These are phyloP conservation scores for Clavispora fructus DNA, from an alignment of 805 yeast genomes.

Conservation along the genomic window DNA sequence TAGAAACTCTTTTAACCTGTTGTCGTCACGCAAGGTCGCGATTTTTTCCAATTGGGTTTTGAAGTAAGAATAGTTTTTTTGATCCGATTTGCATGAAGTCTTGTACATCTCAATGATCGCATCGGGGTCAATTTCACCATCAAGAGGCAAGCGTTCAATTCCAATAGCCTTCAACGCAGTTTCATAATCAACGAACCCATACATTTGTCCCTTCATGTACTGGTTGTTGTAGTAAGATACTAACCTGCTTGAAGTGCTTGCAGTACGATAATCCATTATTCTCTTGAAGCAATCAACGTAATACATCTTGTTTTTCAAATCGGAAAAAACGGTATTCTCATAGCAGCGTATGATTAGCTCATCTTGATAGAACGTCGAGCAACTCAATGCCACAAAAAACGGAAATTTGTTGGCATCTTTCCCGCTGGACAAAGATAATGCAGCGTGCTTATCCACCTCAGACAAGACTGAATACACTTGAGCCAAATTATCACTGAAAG, in stretches of 20 bases:
- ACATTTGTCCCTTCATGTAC: conserved; percentile 23
- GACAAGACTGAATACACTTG: conserved; percentile 28
- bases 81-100: conserved; percentile 24
- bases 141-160: conserved; percentile 13
- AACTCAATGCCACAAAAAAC: conserved; percentile 26
- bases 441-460: conserved; percentile 33
- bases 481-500: conserved; percentile 31
- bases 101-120: conserved; percentile 31
- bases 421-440: conserved; percentile 19
- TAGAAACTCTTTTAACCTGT: conserved; percentile 18
- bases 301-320: conserved; percentile 24
- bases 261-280: conserved; percentile 15
- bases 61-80: conserved; percentile 33
- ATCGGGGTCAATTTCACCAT: conserved; percentile 27
- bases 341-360: conserved; percentile 38
- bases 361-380: conserved; percentile 30
- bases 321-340: conserved; percentile 32
- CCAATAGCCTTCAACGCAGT: conserved; percentile 30
- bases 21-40: conserved; percentile 22
- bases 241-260: conserved; percentile 17
- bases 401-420: conserved; percentile 20
- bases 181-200: conserved; percentile 31
- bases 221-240: conserved; percentile 25
- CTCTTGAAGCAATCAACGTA: conserved; percentile 35
- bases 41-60: conserved; percentile 25